Evolutionary conservation across 495 filamentous ascomycete genomes (phyloP), one percentile per base, ranked within the genome.

Genomic region (Emericellopsis terricola): DNA sequence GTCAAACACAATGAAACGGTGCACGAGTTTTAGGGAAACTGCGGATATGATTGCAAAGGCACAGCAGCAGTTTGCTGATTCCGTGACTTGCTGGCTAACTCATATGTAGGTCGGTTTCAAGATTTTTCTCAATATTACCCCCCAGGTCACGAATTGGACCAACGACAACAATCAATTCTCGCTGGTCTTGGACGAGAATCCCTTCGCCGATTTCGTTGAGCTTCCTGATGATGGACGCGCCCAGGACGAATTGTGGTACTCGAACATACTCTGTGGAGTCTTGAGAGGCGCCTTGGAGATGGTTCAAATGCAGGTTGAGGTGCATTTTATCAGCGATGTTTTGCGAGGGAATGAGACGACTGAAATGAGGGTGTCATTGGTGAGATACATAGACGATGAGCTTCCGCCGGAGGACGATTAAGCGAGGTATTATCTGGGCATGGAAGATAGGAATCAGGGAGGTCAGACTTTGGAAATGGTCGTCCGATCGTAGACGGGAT

Each of bases 301-400:
- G 89, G 91, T 97, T 21, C 89, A 94, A 66, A 92, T 96, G 85
- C 89, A 97, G 61, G 81, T 96, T 15, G 89, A 97, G 51, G 84
- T 82, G 20, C 84, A 93, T 48, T 97, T 94, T 52, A 78, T 94
- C 48, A 94, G 84, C 56, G 89, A 97, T 51, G 71, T 93, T 37
- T 59, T 97, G 28, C 76, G 85, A 29, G 89, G 89, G 1, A 85
- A 94, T 45, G 89, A 97, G 52, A 82, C 78, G 14, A 96, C 89
- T 1, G 89, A 97, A 66, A 94, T 97, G 83, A 69, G 89, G 48
- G 76, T 97, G 49, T 80, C 81, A 19, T 61, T 97, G 41, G 71
- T 94, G 41, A 71, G 89, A 50, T 93, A 91, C 50, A 94, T 97
- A 44, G 89, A 97, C 45, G 89, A 97, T 53, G 89, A 97, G 53